A percentile compares a stretch with the other conserved stretches of the same genome.
Conservation (phyloP, 2,329 filamentous ascomycete genomes). For the Pseudogymnoascus sp. region DNA sequence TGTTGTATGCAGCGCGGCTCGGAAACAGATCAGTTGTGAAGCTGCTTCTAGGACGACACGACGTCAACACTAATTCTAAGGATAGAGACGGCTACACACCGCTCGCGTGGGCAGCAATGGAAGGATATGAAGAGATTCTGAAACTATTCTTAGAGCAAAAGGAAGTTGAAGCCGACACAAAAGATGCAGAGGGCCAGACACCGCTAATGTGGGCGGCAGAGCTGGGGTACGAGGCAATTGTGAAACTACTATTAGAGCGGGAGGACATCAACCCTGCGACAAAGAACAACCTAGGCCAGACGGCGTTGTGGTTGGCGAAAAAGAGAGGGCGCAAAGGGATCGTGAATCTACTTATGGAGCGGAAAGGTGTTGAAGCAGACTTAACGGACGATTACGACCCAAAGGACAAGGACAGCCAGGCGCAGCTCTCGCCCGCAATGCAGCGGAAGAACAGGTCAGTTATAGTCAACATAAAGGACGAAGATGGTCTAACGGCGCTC, state of each 20-base stretch:
- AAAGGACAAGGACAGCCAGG: neutral
- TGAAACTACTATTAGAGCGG: neutral
- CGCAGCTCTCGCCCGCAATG: neutral
- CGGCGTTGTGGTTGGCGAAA: neutral
- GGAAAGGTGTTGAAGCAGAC: neutral
- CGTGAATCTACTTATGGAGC: neutral
- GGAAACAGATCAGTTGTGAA: neutral
- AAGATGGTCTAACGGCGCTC: neutral
- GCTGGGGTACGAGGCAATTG: neutral
- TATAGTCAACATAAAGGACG: neutral
- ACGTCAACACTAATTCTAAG: neutral
- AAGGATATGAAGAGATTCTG: neutral
- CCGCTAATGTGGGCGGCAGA: constrained; percentile 7
- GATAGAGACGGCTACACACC: neutral
- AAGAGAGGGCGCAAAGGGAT: neutral
- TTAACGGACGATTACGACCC: neutral
- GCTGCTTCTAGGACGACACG: neutral
- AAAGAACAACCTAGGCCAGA: neutral
- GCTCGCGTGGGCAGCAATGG: neutral
- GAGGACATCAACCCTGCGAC: neutral
- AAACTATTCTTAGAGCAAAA: neutral
- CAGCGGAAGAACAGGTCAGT: neutral
- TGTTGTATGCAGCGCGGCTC: neutral
- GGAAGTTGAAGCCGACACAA: neutral
- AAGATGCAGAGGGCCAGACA: neutral